Conservation (phyloP, 2,329 filamentous ascomycete genomes). For the Scedosporium dehoogii region DNA sequence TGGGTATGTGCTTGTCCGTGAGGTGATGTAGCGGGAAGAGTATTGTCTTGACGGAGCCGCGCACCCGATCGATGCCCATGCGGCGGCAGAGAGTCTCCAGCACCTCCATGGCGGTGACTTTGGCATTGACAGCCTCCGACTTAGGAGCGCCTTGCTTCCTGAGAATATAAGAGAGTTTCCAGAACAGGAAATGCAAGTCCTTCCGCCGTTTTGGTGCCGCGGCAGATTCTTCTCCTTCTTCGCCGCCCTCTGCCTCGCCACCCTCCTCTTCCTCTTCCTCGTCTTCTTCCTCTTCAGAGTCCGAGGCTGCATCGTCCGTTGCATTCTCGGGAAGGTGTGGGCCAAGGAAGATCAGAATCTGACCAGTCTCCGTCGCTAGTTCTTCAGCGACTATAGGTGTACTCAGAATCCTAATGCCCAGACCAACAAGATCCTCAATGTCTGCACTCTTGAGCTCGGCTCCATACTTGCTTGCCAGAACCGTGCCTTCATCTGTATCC, state of each 20-base stretch:
- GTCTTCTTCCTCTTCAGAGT: slow-evolving; percentile 40
- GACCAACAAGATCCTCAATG: slow-evolving; percentile 48
- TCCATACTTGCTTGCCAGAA: slow-evolving; percentile 61
- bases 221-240: slow-evolving; percentile 18
- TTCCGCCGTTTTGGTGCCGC: not conserved
- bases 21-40: slow-evolving; percentile 64
- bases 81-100: slow-evolving; percentile 59
- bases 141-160: slow-evolving; percentile 62
- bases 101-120: slow-evolving; percentile 65
- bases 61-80: slow-evolving; percentile 45
- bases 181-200: slow-evolving; percentile 61
- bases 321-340: slow-evolving; percentile 32
- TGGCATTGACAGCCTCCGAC: slow-evolving; percentile 57
- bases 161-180: slow-evolving; percentile 67
- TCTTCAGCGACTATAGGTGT: slow-evolving; percentile 56
- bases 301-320: slow-evolving; percentile 14
- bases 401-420: slow-evolving; percentile 44
- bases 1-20: slow-evolving; percentile 66
- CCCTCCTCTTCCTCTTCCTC: slow-evolving; percentile 32
- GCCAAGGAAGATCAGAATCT: slow-evolving; percentile 76
- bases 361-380: slow-evolving; percentile 68
- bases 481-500: slow-evolving; percentile 41
- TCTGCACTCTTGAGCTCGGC: slow-evolving; percentile 55
- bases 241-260: slow-evolving; percentile 21
- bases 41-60: slow-evolving; percentile 51